Evolutionary conservation across 768 basidiomycete genomes (phyloP).

Genomic region (Pulveroboletus sp.): DNA sequence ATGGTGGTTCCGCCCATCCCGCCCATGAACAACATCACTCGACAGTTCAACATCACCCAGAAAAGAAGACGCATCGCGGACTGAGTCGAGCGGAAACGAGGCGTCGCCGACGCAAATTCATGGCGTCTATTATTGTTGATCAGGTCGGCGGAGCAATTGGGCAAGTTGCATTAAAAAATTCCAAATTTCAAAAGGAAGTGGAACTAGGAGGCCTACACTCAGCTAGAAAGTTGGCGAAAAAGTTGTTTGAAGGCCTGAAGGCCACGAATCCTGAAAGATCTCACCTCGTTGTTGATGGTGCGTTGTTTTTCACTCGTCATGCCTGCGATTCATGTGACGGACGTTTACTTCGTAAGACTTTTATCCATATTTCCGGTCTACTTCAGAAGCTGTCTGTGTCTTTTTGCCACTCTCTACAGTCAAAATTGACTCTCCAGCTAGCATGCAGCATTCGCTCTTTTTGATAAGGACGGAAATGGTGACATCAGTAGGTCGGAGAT

Average conservation of each 20-base stretch:
- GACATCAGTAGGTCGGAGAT: conserved; percentile 76
- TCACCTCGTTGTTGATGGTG: conserved; percentile 66
- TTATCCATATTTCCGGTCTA: conserved; percentile 68
- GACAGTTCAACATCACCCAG: conserved; percentile 3
- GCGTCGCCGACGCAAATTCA: conserved; percentile 45
- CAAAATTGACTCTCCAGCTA: conserved; percentile 24
- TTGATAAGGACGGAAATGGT: conserved; percentile 81
- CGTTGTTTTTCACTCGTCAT: conserved; percentile 7
- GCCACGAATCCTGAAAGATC: conserved; percentile 55
- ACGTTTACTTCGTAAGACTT: conserved; percentile 50
- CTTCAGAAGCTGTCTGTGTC: conserved; percentile 58
- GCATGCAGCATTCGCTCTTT: conserved; percentile 65
- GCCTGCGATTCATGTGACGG: background rate
- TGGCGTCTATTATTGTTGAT: conserved; percentile 68
- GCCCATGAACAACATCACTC: conserved; percentile 13
- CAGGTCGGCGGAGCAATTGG: conserved; percentile 62
- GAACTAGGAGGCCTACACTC: conserved; percentile 57
- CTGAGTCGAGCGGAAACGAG: conserved; percentile 31
- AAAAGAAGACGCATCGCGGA: conserved; percentile 16
- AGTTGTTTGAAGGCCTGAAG: conserved; percentile 60
- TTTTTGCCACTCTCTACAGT: background rate
- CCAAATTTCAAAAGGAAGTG: conserved; percentile 52
- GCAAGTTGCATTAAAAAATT: conserved; percentile 66
- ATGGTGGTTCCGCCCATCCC: conserved; percentile 1
- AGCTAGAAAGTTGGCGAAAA: conserved; percentile 62